phyloP scores from a whole-genome alignment of 495 filamentous ascomycete genomes.

The Clavariopsis aquatica region DNA sequence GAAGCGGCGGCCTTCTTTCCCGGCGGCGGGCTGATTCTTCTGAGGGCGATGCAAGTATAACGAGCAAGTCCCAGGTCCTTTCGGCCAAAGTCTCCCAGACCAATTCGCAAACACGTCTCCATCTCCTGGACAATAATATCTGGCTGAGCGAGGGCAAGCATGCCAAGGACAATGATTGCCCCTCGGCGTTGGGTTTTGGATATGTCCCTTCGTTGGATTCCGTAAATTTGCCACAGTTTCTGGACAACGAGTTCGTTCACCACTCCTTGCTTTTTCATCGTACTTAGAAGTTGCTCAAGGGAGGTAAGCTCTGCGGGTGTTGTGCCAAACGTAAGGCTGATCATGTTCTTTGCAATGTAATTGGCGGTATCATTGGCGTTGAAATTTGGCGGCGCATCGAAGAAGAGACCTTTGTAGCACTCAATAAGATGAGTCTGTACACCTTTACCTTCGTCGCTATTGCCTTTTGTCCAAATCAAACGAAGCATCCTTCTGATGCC shows the following conservation, averaged over 20 bases:
- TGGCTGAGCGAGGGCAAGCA: constrained; percentile 90
- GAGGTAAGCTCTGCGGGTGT: constrained; percentile 93
- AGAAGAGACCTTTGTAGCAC: constrained; percentile 93
- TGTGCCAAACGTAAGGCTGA: constrained; percentile 92
- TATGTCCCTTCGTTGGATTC: constrained; percentile 88
- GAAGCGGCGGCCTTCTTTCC: constrained; percentile 51
- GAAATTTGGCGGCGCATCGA: constrained; percentile 87
- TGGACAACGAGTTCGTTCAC: constrained; percentile 82
- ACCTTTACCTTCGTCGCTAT: constrained; percentile 97
- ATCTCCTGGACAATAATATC: constrained; percentile 92
- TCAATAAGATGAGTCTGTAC: constrained; percentile 97
- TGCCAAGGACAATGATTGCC: constrained; percentile 93
- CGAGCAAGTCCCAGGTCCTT: constrained; percentile 85
- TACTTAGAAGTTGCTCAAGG: constrained; percentile 88
- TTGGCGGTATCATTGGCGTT: constrained; percentile 88
- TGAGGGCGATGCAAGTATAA: constrained; percentile 89
- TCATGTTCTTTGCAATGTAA: constrained; percentile 97
- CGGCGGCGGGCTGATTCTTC: constrained; percentile 79
- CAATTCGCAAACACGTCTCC: constrained; percentile 88
- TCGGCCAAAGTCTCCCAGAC: constrained; percentile 76
- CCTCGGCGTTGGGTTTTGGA: constrained; percentile 89
- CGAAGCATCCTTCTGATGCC: constrained; percentile 94
- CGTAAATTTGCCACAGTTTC: constrained; percentile 97
- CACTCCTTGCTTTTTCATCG: constrained; percentile 93
- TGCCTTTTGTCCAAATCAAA: constrained; percentile 98